A percentile compares a stretch with the other conserved stretches of the same genome.
phyloP scores from a whole-genome alignment of 768 basidiomycete species.

The Sporobolomyces phaffii region DNA sequence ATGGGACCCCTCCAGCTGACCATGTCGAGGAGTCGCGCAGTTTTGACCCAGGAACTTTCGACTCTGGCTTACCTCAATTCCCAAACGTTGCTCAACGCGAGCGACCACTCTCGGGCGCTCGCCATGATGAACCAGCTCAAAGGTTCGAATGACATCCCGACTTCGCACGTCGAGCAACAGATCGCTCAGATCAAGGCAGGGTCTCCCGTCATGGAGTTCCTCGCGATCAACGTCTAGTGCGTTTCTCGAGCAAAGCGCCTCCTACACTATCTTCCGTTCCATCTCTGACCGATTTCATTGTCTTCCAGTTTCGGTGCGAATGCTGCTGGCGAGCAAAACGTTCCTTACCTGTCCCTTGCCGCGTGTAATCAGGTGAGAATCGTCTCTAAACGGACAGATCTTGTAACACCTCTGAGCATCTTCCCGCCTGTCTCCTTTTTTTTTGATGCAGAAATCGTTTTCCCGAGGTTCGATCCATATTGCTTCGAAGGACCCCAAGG shows the following conservation, averaged over 20 bases:
- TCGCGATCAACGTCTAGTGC: slow-evolving; percentile 20
- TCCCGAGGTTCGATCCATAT: slow-evolving; percentile 53
- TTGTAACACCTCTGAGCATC: neutral
- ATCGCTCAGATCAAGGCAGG: slow-evolving; percentile 1
- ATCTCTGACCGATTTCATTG: neutral
- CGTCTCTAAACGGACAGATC: neutral
- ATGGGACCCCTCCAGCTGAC: neutral
- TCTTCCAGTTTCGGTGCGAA: slow-evolving; percentile 12
- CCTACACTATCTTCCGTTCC: neutral
- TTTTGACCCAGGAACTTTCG: slow-evolving; percentile 23
- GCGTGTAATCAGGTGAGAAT: neutral
- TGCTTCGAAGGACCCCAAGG: slow-evolving; percentile 43
- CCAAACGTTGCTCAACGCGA: neutral
- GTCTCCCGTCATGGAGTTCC: slow-evolving; percentile 21
- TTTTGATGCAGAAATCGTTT: slow-evolving; percentile 49
- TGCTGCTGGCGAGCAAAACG: neutral
- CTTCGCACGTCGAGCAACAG: slow-evolving; percentile 10
- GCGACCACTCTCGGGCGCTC: neutral
- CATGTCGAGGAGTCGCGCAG: neutral
- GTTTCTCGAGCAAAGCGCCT: too few species aligned
- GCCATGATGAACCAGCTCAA: neutral
- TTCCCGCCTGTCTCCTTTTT: too few species aligned
- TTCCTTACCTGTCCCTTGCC: neutral
- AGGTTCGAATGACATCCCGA: neutral
- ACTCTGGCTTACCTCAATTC: slow-evolving; percentile 19